Base-by-base conservation (phyloP, 148 eudicot species). In the Polygonum maritimum region DNA sequence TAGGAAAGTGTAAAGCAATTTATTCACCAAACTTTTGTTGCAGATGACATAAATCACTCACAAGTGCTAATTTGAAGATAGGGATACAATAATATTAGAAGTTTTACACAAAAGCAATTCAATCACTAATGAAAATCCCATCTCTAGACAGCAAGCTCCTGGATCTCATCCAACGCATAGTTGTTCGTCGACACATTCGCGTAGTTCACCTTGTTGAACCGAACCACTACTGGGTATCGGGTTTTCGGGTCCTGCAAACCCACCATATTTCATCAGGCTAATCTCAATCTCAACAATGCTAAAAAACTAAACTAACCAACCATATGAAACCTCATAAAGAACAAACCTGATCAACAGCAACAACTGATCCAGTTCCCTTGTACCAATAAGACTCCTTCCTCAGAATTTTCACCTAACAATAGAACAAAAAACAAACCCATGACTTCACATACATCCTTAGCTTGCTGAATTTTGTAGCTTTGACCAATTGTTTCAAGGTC, bases 311-410 rank as follows among this genome's bases (percentile, higher is more conserved):
- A 14, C 10, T 15, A 67, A 15, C 36, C 71, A 35, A 14, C 19
- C 19, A 14, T 36, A 36, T 35, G 8, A 14, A 36, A 2, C 45
- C 13, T 21, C 12, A 31, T 31, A 45, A 71, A 69, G 58, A 44
- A 49, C 31, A n/a, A 76, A 93, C 98, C 90, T 94, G 98, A 79
- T 94, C 98, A 82, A 94, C 98, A 44, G 97, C 86, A 57, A 94
- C 98, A 49, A 94, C 98, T 22, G 95, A 89, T 60, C 98, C 98
- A 35, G 84, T 81, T 19, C 96, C 98, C 79, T 92, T 94, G 92
- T 78, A 90, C 98, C 97, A 94, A 85, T 94, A 94, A 65, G 97
- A 94, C 79, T 94, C 98, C 84, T 81, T 90, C 91, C 98, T 92
- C 7, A 94, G 84, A 79, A 94, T 92, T 76, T 83, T 94, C 80